Evolutionary conservation across 257 asterid genomes (phyloP).

Genomic region (Plantago major): DNA sequence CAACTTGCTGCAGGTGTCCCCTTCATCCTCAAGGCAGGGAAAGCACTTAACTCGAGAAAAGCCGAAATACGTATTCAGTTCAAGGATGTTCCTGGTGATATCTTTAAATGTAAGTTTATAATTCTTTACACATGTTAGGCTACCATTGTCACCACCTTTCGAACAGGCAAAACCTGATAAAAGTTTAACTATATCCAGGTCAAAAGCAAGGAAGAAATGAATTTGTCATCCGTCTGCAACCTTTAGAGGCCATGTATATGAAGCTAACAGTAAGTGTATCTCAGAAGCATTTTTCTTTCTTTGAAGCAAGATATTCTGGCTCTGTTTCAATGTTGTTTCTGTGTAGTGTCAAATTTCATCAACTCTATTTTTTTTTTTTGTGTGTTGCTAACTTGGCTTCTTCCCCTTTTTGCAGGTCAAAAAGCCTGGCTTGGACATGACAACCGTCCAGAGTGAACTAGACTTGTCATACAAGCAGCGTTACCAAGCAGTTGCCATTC

Average conservation of each 20-base stretch:
- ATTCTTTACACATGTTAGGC: not conserved
- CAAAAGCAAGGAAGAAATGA: slow-evolving; percentile 92
- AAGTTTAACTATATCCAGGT: slow-evolving; percentile 38
- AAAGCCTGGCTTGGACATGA: slow-evolving; percentile 93
- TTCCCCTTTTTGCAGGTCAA: slow-evolving; percentile 64
- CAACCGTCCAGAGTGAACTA: slow-evolving; percentile 87
- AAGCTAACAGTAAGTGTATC: slow-evolving; percentile 67
- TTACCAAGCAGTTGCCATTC: slow-evolving; percentile 74
- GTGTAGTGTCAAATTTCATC: not conserved
- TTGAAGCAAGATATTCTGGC: not conserved
- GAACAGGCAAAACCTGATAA: slow-evolving; percentile 18
- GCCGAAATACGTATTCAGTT: slow-evolving; percentile 94
- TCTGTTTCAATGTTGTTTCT: not conserved
- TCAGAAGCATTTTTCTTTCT: not conserved
- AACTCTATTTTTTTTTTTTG: not conserved
- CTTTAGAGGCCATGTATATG: slow-evolving; percentile 97
- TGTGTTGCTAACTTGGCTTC: slow-evolving; percentile 9
- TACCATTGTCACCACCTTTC: not conserved
- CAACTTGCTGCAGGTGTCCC: slow-evolving; percentile 72
- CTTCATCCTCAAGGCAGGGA: slow-evolving; percentile 94
- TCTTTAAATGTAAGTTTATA: slow-evolving; percentile 56
- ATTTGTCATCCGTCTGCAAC: slow-evolving; percentile 94
- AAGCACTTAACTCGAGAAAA: slow-evolving; percentile 88
- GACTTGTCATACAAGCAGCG: slow-evolving; percentile 90
- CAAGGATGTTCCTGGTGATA: slow-evolving; percentile 99